phyloP scores from a whole-genome alignment of 2,329 filamentous ascomycete genomes.

The Colletotrichum sojae region DNA sequence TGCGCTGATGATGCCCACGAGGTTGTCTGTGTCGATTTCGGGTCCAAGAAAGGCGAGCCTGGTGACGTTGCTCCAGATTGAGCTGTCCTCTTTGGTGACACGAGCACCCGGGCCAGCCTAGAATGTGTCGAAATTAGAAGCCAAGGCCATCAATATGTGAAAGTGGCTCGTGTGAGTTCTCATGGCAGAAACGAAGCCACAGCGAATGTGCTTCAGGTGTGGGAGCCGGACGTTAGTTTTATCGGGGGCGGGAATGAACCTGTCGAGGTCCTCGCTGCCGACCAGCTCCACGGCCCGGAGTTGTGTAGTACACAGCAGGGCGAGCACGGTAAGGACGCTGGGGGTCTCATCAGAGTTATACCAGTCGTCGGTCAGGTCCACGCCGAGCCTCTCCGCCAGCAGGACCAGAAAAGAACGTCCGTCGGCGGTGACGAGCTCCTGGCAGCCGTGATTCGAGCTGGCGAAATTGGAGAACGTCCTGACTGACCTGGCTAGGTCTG shows the following conservation, averaged over 20 bases:
- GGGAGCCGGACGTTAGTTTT: not conserved
- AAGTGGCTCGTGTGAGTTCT: not conserved
- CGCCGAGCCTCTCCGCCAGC: not conserved
- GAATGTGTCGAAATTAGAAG: not conserved
- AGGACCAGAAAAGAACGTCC: not conserved
- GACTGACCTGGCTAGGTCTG: not conserved
- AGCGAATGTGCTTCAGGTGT: not conserved
- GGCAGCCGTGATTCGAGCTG: not conserved
- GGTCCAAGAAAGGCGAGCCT: not conserved
- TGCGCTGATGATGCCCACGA: not conserved
- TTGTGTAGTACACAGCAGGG: not conserved
- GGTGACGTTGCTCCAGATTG: conserved; percentile 1
- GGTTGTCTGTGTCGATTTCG: not conserved
- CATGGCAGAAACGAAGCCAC: not conserved
- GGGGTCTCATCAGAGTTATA: not conserved
- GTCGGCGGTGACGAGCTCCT: not conserved
- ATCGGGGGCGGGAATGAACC: not conserved
- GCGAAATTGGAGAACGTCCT: not conserved
- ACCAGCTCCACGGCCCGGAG: not conserved
- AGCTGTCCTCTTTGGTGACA: not conserved
- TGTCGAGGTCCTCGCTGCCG: not conserved
- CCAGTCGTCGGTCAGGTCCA: not conserved
- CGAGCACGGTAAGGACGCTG: not conserved
- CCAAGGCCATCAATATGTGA: not conserved
- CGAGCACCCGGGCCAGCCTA: not conserved